Base-by-base conservation (phyloP, 169 alveolate species). In the Pseudocohnilembus persalinus region DNA sequence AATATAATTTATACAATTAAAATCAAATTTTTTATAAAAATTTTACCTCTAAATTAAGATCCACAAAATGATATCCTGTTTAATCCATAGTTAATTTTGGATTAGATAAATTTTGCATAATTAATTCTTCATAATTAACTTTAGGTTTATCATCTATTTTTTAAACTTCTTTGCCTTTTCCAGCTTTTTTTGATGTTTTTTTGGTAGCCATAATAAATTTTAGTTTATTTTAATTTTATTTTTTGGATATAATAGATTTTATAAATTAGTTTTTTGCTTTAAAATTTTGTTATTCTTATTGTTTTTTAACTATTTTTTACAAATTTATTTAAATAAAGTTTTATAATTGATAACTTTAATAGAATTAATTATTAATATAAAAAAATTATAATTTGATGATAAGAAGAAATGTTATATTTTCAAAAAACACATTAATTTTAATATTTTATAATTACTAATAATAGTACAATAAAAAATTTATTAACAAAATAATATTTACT, bases 131-230 rank as follows among this genome's bases (percentile, higher is more conserved):
- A 49, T 29, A 85, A 63, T 85, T 85, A 27, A 85, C n/a, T 85
- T 85, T 85, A 30, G 89, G 83, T 85, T 85, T 85, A 77, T 85
- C 89, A 26, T 85, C 89, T 31, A 68, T 49, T 64, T 77, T 33
- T 74, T 85, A 78, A 0, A 29, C 78, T 64, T 77, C 77, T 63
- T 85, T 85, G 83, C 73, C 31, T 75, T 15, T 80, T 75, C 77
- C 32, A 29, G 11, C 77, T 84, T 72, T 84, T 84, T 73, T 79
- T 85, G 74, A 82, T 78, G 85, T 77, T 85, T 31, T 49, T 77
- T 77, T 77, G 27, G 28, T 29, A 31, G 64, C 32, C 35, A 76
- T 29, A 30, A 28, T 76, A 76, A 76, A 29, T 76, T 29, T 77
- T 33, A 25, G 29, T 20, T 63, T 77, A 29, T 77, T 31, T 29